phyloP scores from a whole-genome alignment of 805 yeast genomes.

The Metschnikowia baotianmanensis region DNA sequence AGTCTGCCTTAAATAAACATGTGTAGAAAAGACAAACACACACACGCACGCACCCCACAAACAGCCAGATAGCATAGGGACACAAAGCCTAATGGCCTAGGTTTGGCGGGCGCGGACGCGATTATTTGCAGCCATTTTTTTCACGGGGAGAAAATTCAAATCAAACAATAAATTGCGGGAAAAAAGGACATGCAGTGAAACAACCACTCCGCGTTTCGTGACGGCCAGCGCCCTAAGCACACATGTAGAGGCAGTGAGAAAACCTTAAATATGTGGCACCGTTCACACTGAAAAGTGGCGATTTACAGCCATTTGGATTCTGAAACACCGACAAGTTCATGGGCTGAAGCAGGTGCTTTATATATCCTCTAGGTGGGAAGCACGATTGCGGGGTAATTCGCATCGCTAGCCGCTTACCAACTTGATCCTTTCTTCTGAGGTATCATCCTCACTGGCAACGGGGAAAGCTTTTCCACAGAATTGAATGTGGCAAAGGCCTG shows the following conservation, averaged over 20 bases:
- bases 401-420: too few species aligned
- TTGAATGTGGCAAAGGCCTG: too few species aligned
- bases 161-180: too few species aligned
- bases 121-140: conserved; percentile 10
- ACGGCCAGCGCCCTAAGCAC: background rate
- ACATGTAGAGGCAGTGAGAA: background rate
- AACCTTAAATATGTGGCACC: background rate
- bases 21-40: conserved; percentile 8
- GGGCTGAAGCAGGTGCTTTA: conserved; percentile 1
- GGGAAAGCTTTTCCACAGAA: too few species aligned
- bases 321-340: conserved; percentile 5
- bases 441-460: too few species aligned
- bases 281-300: conserved; percentile 8
- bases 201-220: background rate
- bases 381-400: background rate
- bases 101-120: conserved; percentile 5
- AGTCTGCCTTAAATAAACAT: conserved; percentile 4
- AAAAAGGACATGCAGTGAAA: background rate
- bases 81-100: conserved; percentile 6
- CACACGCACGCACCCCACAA: conserved; percentile 12
- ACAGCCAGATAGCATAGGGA: background rate
- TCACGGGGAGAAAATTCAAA: background rate
- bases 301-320: conserved; percentile 7
- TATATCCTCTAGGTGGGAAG: background rate
- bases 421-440: too few species aligned